Percentiles rank a stretch among this genome's conserved stretches.
Conservation (phyloP, 2,329 filamentous ascomycete species). For the Xylariaceae sp. region DNA sequence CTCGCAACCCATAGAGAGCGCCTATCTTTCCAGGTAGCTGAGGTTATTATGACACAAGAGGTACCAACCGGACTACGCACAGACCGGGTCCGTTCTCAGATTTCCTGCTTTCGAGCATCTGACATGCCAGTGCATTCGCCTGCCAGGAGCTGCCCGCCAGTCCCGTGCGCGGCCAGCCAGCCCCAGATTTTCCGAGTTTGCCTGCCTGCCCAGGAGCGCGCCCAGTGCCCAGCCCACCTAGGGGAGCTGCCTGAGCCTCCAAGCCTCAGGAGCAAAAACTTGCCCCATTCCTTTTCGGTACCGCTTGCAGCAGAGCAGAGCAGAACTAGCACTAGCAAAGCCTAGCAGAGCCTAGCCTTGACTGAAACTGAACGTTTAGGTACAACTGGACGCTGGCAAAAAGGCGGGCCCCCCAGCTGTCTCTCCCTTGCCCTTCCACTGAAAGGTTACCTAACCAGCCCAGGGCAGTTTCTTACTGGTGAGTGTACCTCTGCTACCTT, state of each 20-base stretch:
- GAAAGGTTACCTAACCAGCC: not conserved
- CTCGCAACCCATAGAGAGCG: no score
- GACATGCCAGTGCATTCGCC: slow-evolving; percentile 2
- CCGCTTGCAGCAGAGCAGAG: slow-evolving; percentile 18
- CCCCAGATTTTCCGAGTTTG: slow-evolving; percentile 16
- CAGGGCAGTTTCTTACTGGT: slow-evolving; percentile 13
- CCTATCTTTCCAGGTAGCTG: no score
- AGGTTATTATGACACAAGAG: no score
- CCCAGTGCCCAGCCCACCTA: not conserved
- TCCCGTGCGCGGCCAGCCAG: slow-evolving; percentile 4
- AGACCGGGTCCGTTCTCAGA: not conserved
- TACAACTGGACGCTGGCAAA: slow-evolving; percentile 4
- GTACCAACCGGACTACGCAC: no score
- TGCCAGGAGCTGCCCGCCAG: slow-evolving; percentile 8
- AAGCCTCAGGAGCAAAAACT: slow-evolving; percentile 13
- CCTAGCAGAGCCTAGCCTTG: slow-evolving; percentile 7
- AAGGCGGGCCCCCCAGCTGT: slow-evolving; percentile 9
- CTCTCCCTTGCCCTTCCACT: not conserved
- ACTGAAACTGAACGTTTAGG: not conserved
- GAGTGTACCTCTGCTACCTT: slow-evolving; percentile 9
- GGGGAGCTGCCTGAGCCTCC: slow-evolving; percentile 8
- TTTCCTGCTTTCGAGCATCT: not conserved
- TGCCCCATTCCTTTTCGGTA: slow-evolving; percentile 20
- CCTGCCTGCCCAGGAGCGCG: slow-evolving; percentile 2
- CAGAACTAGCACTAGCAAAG: slow-evolving; percentile 2